Percentiles rank a stretch among this genome's conserved stretches.
Conservation (phyloP, 179 eudicot genomes). For the Vitellaria paradoxa region DNA sequence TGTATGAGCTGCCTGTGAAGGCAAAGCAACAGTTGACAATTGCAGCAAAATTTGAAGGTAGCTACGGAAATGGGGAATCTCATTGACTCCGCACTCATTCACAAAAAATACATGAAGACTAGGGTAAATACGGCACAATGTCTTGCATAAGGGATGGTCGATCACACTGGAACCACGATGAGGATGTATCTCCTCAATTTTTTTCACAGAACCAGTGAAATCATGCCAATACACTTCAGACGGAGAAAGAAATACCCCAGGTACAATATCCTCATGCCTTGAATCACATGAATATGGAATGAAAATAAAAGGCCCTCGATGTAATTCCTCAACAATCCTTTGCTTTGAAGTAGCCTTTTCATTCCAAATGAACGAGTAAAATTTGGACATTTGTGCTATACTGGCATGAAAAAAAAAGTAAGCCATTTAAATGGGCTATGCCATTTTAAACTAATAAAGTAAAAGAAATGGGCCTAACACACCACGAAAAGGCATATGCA, state of each 20-base stretch:
- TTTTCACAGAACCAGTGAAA: slow-evolving; percentile 54
- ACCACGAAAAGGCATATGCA: too few species aligned
- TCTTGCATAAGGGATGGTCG: slow-evolving; percentile 34
- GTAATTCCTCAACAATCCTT: slow-evolving; percentile 48
- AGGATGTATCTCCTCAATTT: slow-evolving; percentile 30
- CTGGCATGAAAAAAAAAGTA: slow-evolving; percentile 35
- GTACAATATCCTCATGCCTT: slow-evolving; percentile 53
- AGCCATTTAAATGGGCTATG: neutral
- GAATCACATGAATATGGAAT: slow-evolving; percentile 48
- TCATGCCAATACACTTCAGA: slow-evolving; percentile 88
- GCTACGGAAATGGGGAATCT: slow-evolving; percentile 51
- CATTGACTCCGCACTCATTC: slow-evolving; percentile 74
- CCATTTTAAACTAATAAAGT: neutral
- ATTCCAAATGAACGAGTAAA: slow-evolving; percentile 70
- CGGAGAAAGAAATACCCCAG: slow-evolving; percentile 66
- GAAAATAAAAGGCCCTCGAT: slow-evolving; percentile 70
- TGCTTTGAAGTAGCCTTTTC: slow-evolving; percentile 58
- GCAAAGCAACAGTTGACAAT: slow-evolving; percentile 52
- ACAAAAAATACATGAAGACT: slow-evolving; percentile 82
- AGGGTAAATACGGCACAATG: slow-evolving; percentile 60
- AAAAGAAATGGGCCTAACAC: neutral
- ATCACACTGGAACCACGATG: slow-evolving; percentile 13
- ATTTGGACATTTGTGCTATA: slow-evolving; percentile 78
- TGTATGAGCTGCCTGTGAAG: slow-evolving; percentile 60
- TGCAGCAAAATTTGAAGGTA: slow-evolving; percentile 79